Evolutionary conservation across 495 filamentous ascomycete genomes (phyloP).

Genomic region (Astrothelium macrocarpum): DNA sequence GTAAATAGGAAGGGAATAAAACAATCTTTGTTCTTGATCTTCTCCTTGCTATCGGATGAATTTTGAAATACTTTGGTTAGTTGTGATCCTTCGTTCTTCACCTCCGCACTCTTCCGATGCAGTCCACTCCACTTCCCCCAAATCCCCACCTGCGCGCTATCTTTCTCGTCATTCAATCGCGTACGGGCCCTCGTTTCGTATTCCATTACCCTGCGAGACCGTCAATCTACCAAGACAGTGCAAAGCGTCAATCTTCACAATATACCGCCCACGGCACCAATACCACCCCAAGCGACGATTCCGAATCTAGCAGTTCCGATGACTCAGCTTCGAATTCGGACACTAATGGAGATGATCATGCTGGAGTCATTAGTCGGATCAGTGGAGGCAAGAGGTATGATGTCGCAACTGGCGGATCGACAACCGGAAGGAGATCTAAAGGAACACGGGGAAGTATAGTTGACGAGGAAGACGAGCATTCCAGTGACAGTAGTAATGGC

Average conservation of each 20-base stretch:
- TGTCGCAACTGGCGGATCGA: neutral
- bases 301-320: conserved; percentile 1
- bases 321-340: neutral
- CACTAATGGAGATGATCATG: neutral
- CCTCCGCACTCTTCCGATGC: conserved; percentile 2
- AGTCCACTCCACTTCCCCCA: conserved; percentile 25
- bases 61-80: too few species aligned
- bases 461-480: neutral
- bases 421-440: neutral
- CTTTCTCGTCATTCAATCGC: conserved; percentile 70
- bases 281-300: neutral
- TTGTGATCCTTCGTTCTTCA: too few species aligned
- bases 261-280: neutral
- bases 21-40: neutral
- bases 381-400: neutral
- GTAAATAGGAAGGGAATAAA: neutral
- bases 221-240: neutral
- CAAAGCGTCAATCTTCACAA: neutral
- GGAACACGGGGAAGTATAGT: neutral
- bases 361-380: neutral
- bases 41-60: too few species aligned
- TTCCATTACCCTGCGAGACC: conserved; percentile 67
- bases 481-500: neutral
- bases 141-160: conserved; percentile 60
- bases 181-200: conserved; percentile 72